These are phyloP conservation scores for Fusarium humuli DNA, from an alignment of 2,329 filamentous ascomycete species.

Conservation along the genomic window DNA sequence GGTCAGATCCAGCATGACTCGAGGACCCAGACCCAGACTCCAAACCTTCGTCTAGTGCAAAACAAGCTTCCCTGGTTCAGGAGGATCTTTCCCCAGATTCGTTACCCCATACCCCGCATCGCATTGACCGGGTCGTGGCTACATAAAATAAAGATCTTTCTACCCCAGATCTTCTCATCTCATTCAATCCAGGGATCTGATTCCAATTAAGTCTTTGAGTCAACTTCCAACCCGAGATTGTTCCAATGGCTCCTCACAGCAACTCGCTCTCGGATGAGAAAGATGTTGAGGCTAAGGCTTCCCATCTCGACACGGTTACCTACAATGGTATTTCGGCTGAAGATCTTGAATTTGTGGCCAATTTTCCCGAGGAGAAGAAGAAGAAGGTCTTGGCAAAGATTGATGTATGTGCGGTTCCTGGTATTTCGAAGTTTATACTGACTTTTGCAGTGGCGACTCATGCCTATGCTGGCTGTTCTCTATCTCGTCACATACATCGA, in stretches of 20 bases:
- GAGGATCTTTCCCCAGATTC: constrained; percentile 21
- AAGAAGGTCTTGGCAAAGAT: constrained; percentile 40
- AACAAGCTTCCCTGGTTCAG: neutral
- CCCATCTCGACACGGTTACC: constrained; percentile 19
- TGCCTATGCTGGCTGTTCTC: constrained; percentile 30
- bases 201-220: neutral
- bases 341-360: constrained; percentile 36
- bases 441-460: constrained; percentile 25
- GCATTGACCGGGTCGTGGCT: neutral
- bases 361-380: constrained; percentile 36
- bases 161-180: neutral
- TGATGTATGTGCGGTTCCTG: neutral
- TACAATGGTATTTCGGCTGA: constrained; percentile 21
- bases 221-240: neutral
- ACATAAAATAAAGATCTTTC: constrained; percentile 22
- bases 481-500: constrained; percentile 35
- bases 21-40: neutral
- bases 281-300: constrained; percentile 30
- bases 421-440: fast-evolving
- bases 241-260: constrained; percentile 20
- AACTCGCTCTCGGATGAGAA: constrained; percentile 29
- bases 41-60: neutral
- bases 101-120: constrained; percentile 31
- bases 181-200: neutral
- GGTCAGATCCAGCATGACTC: neutral